These are phyloP conservation scores for Vanderwaltozyma polyspora DNA, from an alignment of 805 yeast genomes.

Conservation along the genomic window DNA sequence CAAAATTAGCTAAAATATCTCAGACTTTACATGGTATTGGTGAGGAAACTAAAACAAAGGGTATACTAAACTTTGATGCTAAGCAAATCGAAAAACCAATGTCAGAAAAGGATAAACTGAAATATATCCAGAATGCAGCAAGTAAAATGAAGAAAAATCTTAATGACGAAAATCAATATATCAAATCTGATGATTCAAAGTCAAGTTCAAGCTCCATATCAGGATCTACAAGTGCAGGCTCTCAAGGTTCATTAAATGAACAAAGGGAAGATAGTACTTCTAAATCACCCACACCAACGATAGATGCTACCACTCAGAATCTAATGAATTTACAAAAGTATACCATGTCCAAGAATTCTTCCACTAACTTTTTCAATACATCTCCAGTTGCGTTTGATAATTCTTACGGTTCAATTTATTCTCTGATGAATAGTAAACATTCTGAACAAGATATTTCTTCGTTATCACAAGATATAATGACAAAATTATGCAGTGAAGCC, in stretches of 20 bases:
- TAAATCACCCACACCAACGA: conserved; percentile 9
- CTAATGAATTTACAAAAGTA: conserved; percentile 19
- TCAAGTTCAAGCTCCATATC: background rate
- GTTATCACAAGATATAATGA: conserved; percentile 53
- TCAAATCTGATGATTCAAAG: background rate
- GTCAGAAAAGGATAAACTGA: conserved; percentile 15
- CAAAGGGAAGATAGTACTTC: background rate
- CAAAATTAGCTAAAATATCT: conserved; percentile 24
- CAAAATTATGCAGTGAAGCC: conserved; percentile 56
- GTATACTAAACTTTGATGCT: conserved; percentile 20
- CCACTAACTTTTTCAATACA: conserved; percentile 23
- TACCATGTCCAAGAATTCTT: conserved; percentile 17
- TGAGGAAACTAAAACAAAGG: conserved; percentile 27
- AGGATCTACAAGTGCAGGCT: background rate
- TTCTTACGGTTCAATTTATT: conserved; percentile 54
- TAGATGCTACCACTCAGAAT: conserved; percentile 6
- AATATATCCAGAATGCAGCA: conserved; percentile 2
- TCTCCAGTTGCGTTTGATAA: conserved; percentile 30
- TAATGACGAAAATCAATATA: background rate
- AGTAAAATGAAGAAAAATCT: background rate
- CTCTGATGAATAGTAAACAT: conserved; percentile 52
- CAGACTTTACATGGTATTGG: conserved; percentile 26
- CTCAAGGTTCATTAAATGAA: background rate
- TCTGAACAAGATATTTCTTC: conserved; percentile 59
- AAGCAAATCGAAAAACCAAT: conserved; percentile 18